Percentiles rank a stretch among this genome's conserved stretches.
Conservation (phyloP, 768 basidiomycete species). For the Sporobolomyces roseus region DNA sequence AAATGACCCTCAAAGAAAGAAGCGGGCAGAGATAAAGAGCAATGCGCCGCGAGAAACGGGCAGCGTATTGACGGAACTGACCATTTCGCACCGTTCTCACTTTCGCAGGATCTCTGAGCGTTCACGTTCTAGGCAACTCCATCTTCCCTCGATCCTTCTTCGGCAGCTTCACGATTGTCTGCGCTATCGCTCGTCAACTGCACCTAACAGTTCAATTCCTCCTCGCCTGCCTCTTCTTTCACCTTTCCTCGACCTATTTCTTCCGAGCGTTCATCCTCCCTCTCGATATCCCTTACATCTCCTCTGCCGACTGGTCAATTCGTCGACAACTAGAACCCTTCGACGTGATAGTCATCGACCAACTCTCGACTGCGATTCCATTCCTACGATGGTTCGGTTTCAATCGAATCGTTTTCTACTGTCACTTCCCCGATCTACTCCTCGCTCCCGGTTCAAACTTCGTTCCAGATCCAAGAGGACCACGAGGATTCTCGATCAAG, state of each 20-base stretch:
- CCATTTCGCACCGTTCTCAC: no score
- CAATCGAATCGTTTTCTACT: slow-evolving; percentile 91
- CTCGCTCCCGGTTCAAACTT: slow-evolving; percentile 56
- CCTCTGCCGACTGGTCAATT: slow-evolving; percentile 32
- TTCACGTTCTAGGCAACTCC: slow-evolving; percentile 64
- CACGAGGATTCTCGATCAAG: slow-evolving; percentile 19
- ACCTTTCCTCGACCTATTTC: slow-evolving; percentile 41
- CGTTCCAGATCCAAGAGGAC: slow-evolving; percentile 17
- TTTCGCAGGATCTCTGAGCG: slow-evolving; percentile 66
- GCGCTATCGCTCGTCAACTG: slow-evolving; percentile 82
- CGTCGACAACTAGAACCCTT: slow-evolving; percentile 43
- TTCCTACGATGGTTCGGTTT: slow-evolving; percentile 64
- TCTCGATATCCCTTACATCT: slow-evolving; percentile 21
- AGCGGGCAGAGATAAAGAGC: no score
- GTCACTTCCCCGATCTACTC: slow-evolving; percentile 95
- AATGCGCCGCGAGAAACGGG: no score
- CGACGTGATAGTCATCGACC: slow-evolving; percentile 91
- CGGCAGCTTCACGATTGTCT: slow-evolving; percentile 81
- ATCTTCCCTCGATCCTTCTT: slow-evolving; percentile 74
- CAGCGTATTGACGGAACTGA: no score
- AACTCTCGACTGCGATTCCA: slow-evolving; percentile 86
- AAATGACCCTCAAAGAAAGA: no score
- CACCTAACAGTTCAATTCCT: slow-evolving; percentile 72
- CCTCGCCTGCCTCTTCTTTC: slow-evolving; percentile 43
- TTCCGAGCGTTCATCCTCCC: slow-evolving; percentile 26